Evolutionary conservation across 2,329 filamentous ascomycete genomes (phyloP).

Genomic region (Colletotrichum navitas): DNA sequence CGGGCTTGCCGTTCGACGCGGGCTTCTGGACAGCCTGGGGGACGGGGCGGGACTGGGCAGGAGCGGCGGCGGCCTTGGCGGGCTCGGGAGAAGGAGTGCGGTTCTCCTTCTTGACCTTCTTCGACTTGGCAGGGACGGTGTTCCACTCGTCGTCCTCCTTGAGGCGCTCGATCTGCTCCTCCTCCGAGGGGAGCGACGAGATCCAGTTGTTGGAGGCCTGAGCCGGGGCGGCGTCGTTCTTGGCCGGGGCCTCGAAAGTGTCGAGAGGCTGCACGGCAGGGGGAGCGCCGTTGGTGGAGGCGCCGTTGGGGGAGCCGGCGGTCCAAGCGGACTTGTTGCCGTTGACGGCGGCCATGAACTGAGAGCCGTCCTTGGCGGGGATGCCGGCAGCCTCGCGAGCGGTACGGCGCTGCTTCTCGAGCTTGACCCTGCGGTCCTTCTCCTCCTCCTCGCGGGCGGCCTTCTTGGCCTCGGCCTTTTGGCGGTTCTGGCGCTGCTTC

Average conservation of each 20-base stretch:
- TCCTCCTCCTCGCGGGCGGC: constrained; percentile 81
- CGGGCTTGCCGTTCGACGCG: constrained; percentile 46
- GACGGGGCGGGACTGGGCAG: constrained; percentile 44
- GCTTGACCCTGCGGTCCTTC: constrained; percentile 78
- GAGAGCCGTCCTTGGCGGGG: constrained; percentile 82
- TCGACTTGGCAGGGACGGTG: constrained; percentile 65
- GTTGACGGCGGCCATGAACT: constrained; percentile 63
- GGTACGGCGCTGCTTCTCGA: constrained; percentile 86
- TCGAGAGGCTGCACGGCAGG: constrained; percentile 65
- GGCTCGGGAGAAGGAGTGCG: constrained; percentile 56
- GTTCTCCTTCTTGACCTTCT: constrained; percentile 56
- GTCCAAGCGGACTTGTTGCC: constrained; percentile 59
- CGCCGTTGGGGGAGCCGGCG: constrained; percentile 51
- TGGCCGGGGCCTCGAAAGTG: constrained; percentile 61
- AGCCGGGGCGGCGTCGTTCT: constrained; percentile 51
- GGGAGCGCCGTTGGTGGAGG: constrained; percentile 50
- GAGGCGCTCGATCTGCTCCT: constrained; percentile 72
- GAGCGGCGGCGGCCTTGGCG: constrained; percentile 48
- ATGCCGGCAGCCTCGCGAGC: constrained; percentile 87
- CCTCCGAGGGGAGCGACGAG: constrained; percentile 68
- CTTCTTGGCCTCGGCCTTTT: constrained; percentile 88
- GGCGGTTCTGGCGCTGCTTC: constrained; percentile 94
- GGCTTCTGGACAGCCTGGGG: constrained; percentile 50
- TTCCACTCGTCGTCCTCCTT: constrained; percentile 70
- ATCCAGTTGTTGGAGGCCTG: constrained; percentile 60